A percentile compares a stretch with the other conserved stretches of the same genome.
phyloP scores from a whole-genome alignment of 305 asterid species.

The Coffea humblotiana region DNA sequence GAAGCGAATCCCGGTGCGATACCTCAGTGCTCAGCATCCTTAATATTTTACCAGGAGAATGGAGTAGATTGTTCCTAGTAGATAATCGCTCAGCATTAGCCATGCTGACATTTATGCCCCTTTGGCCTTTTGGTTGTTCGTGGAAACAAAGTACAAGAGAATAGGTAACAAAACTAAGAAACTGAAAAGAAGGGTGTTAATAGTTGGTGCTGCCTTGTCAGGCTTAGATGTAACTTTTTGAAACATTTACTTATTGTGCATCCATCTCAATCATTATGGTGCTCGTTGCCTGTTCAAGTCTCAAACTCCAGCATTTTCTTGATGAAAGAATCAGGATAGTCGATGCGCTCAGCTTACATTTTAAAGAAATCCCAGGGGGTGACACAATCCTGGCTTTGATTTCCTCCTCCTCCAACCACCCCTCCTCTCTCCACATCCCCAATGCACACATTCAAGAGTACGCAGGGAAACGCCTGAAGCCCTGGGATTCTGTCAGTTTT shows the following conservation, averaged over 20 bases:
- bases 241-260: not conserved
- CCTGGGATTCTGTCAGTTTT: too few species aligned
- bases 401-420: too few species aligned
- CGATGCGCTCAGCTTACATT: not conserved
- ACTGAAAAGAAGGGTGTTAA: not conserved
- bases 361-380: too few species aligned
- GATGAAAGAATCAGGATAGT: not conserved
- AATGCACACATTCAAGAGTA: too few species aligned
- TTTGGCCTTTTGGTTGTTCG: not conserved
- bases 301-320: not conserved
- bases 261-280: not conserved
- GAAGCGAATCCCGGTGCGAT: slow-evolving; percentile 46
- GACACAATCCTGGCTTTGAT: not conserved
- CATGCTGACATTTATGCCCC: not conserved
- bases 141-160: not conserved
- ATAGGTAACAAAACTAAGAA: not conserved
- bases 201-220: slow-evolving; percentile 6
- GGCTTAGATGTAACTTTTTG: not conserved
- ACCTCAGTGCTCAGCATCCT: slow-evolving; percentile 11
- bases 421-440: too few species aligned
- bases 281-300: not conserved
- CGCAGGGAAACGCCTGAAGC: too few species aligned
- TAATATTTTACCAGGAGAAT: slow-evolving; percentile 6
- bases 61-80: not conserved
- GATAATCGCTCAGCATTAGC: not conserved